Base-by-base conservation (phyloP, 177 flowering plant genomes). In the Vitis hybrid region DNA sequence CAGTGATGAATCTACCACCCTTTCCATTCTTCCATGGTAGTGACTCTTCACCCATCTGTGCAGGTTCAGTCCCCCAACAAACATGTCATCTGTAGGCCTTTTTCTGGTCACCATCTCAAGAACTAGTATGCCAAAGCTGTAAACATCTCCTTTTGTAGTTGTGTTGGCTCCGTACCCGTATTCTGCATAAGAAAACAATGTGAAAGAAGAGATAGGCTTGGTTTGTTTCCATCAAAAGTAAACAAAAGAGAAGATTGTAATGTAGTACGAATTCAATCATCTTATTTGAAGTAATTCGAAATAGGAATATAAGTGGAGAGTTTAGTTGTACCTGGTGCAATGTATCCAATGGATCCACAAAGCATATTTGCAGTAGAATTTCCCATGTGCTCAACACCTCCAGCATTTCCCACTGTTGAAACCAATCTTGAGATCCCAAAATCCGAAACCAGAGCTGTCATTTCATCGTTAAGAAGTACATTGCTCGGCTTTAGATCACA, bases 401-500 rank as follows among this genome's bases (percentile, higher is more conserved):
- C 78, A 19, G n/a, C 70, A 65, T 66, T 76, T 56, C 74, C 83
- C 2, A 7, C 67, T 1, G 66, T 78, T 74, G 65, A 73, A 17
- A 78, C 81, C 71, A 85, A 44, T 68, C 77, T 83, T 20, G 88
- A 72, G 17, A 85, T 83, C 31, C 86, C 88, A 64, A 85, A 85
- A 66, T 85, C 88, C n/a, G 88, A 76, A 44, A 83, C 85, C 54
- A 83, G 54, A 71, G 88, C 88, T 38, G 85, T 83, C 86, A 85
- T 76, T 22, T 83, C 85, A 38, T 85, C 86, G 53, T 85, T 80
- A 38, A 83, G 89, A 68, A 82, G 84, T 67, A 83, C 81, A 65
- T 83, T 83, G 76, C 87, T 81, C 3, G 87, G 87, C 73, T 85
- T 85, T 5, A 85, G 78, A 69, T 86, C 87, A 66, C 89, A 84